phyloP scores from a whole-genome alignment of 2,329 filamentous ascomycete genomes.

The Ilyonectria robusta region DNA sequence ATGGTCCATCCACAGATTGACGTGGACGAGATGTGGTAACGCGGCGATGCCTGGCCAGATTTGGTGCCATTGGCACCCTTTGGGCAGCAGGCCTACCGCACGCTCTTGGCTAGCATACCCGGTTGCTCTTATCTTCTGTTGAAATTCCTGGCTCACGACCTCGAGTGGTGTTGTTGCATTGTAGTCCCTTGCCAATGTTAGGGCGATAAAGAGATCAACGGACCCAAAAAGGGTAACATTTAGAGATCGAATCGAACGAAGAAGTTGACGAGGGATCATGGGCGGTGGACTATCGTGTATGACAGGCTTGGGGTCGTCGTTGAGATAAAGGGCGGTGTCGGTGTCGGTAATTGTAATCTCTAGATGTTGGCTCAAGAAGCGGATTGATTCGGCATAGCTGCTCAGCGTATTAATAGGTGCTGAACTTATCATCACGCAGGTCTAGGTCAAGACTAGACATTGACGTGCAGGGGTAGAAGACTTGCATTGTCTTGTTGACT shows the following conservation, averaged over 20 bases:
- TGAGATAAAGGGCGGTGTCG: slow-evolving; percentile 7
- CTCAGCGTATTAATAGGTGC: not conserved
- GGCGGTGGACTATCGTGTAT: not conserved
- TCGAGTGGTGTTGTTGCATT: not conserved
- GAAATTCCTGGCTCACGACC: not conserved
- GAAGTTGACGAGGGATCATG: slow-evolving; percentile 13
- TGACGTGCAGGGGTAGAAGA: not conserved
- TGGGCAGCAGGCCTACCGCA: not conserved
- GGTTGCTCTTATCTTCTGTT: not conserved
- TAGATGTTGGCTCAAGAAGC: slow-evolving; percentile 11
- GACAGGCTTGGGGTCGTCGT: not conserved
- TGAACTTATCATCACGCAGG: too few relatives aligned
- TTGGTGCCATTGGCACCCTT: slow-evolving; percentile 6
- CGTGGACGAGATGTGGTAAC: slow-evolving; percentile 7
- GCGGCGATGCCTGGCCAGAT: slow-evolving; percentile 10
- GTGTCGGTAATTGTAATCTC: slow-evolving; percentile 22
- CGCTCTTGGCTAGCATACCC: not conserved
- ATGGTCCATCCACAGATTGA: slow-evolving; percentile 26
- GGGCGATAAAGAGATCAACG: slow-evolving; percentile 18
- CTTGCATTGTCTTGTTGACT: slow-evolving; percentile 13
- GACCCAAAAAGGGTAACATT: slow-evolving; percentile 16
- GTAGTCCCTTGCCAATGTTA: not conserved
- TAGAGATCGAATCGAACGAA: slow-evolving; percentile 10
- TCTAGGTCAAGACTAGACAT: too few relatives aligned
- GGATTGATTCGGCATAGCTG: slow-evolving; percentile 20